A percentile compares a stretch with the other conserved stretches of the same genome.
phyloP scores from a whole-genome alignment of 192 early-diverging fungal species.

The Allomyces javanicus region DNA sequence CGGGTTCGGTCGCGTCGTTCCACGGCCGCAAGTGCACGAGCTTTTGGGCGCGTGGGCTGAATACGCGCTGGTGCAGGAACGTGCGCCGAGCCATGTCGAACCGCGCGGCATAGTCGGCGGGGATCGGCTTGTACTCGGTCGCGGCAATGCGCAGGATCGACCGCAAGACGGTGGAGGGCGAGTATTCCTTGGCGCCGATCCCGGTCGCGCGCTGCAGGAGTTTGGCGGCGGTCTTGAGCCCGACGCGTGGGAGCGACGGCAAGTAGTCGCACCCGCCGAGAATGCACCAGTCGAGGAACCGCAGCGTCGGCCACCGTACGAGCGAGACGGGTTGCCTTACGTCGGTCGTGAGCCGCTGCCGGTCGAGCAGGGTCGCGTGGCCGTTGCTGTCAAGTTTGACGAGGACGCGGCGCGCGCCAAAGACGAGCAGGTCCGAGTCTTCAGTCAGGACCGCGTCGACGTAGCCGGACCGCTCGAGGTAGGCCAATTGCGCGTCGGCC shows the following conservation, averaged over 20 bases:
- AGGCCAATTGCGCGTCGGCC: conserved; percentile 89
- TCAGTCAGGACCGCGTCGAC: conserved; percentile 73
- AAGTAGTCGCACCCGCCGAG: conserved; percentile 97
- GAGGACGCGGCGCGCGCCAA: conserved; percentile 26
- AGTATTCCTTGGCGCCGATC: neutral
- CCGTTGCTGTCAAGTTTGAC: conserved; percentile 66
- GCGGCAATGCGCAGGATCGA: too few relatives aligned
- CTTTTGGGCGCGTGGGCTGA: conserved; percentile 30
- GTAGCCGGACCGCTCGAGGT: conserved; percentile 40
- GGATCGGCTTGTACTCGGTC: conserved; percentile 10
- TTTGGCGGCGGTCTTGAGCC: conserved; percentile 56
- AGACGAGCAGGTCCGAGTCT: conserved; percentile 53
- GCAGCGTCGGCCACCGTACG: conserved; percentile 28
- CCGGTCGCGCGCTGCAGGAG: conserved; percentile 9
- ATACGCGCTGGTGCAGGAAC: conserved; percentile 81
- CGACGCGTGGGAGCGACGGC: conserved; percentile 61
- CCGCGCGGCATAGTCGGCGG: conserved; percentile 40
- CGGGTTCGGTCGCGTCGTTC: neutral
- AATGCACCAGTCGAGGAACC: conserved; percentile 81
- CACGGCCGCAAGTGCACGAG: conserved; percentile 28
- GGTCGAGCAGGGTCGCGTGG: conserved; percentile 38
- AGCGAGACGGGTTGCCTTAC: conserved; percentile 25
- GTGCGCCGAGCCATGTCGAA: conserved; percentile 64
- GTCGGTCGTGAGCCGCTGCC: conserved; percentile 20
- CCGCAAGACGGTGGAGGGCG: too few relatives aligned